Evolutionary conservation across 805 yeast genomes (phyloP), one percentile per base, ranked within the genome.

Genomic region (Teunomyces kruisii): DNA sequence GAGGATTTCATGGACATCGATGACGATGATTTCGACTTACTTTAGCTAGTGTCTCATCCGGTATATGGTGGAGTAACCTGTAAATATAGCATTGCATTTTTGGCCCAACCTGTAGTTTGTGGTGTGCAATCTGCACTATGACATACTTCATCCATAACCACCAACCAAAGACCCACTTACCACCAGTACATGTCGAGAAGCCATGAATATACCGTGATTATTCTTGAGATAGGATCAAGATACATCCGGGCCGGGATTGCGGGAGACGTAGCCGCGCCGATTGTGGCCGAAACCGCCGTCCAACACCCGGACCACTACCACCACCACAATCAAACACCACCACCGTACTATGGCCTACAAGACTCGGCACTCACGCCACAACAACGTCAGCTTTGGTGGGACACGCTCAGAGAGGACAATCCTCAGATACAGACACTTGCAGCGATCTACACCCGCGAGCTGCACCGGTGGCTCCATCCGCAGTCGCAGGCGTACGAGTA

Each of bases 1-100:
- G 70, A 62, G 26, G 76, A 67, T 27, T 72, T 67, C 44, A 71
- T 72, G 74, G 76, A 71, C 42, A 65, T 72, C 40, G 78, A 74
- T 44, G 78, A 74, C 39, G 79, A 70, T 15, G 78, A 69, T 42
- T 64, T 72, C 28, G 76, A 68, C 37, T 56, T 70, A 22, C 51
- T 62, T 15, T 61, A 46, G 19, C n/a, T n/a, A n/a, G n/a, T n/a
- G n/a, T n/a, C n/a, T n/a, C n/a, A 6, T 3, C 6, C 26, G 16
- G 9, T 22, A 22, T 17, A 36, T n/a, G 30, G 30, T 8, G 6
- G 28, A 5, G 28, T 26, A 26, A 26, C 28, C 5, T 26, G 28
- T 26, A 26, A 19, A 19, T 19, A 19, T 19, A 6, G 6, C 6
- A 19, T 19, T 19, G 6, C 22, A 19, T 6, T 19, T 19, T 19